These are phyloP conservation scores for Fusarium tanahbumbuense DNA, from an alignment of 2,329 filamentous ascomycete species.

Conservation along the genomic window DNA sequence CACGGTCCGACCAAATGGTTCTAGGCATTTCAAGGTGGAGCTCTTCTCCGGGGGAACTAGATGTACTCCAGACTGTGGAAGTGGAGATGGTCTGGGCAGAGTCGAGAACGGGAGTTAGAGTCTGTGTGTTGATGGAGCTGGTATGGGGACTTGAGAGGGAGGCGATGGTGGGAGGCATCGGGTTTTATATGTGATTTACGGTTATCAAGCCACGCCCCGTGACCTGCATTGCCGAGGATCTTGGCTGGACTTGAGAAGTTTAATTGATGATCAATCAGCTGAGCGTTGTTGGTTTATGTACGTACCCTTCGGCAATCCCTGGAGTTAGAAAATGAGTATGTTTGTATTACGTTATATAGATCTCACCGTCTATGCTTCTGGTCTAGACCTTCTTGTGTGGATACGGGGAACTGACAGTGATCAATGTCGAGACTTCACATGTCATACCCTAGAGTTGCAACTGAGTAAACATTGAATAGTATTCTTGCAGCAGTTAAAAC, in stretches of 20 bases:
- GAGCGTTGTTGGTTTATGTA: neutral
- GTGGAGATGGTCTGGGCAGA: neutral
- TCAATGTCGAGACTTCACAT: no score
- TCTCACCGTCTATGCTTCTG: no score
- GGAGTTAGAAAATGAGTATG: rapidly evolving
- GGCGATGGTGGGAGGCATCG: neutral
- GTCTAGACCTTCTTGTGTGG: no score
- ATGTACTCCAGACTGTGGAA: slow-evolving; percentile 9
- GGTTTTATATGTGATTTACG: neutral
- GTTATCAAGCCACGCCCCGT: neutral
- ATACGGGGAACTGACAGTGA: no score
- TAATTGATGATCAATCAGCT: neutral
- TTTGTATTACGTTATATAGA: neutral
- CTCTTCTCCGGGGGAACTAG: slow-evolving; percentile 16
- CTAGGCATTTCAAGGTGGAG: slow-evolving; percentile 4
- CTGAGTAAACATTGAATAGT: no score
- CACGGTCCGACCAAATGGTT: slow-evolving; percentile 13
- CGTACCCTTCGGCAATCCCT: rapidly evolving
- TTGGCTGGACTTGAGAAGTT: neutral
- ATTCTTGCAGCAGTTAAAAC: no score
- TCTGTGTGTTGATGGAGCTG: neutral
- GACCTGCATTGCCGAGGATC: neutral
- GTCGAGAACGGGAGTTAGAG: neutral
- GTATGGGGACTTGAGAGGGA: no score
- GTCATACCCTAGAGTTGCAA: no score